Evolutionary conservation across 2,329 filamentous ascomycete species (phyloP), one percentile per base, ranked within the genome.

Genomic region (Arthrobotrys entomopaga): DNA sequence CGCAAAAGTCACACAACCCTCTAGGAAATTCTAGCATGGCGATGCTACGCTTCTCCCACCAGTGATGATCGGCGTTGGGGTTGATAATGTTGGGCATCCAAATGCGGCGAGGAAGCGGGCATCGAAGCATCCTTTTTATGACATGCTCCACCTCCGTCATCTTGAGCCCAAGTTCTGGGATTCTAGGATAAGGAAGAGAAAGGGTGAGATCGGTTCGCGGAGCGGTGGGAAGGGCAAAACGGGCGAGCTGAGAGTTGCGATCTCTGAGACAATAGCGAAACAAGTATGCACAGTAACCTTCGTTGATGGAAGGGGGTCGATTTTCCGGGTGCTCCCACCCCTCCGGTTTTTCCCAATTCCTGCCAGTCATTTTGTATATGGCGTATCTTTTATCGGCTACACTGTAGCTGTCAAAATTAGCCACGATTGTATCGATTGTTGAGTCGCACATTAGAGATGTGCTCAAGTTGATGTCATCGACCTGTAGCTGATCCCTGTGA

Each of bases 301-400:
- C 69, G 6, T 60, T 38, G n/a, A 48, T 4, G 3, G 48, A 48
- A 11, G 59, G 46, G 16, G 26, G 24, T 4, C 61, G 26, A 4
- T 26, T 49, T 11, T 66, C 22, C 0, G 69, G 69, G 6, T 73
- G 69, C 11, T 60, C 16, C 81, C 88, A 90, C 15, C 87, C 82
- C 2, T 82, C 80, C 50, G 83, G 81, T 38, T 82, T 82, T 1
- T 86, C 86, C 38, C 86, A 82, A 0, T 85, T 85, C 8, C 82
- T 83, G 59, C 87, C 85, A 22, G 89, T 88, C 78, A 94, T 88
- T 65, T 90, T 87, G 79, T 94, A 90, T 77, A 95, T 84, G 78
- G 95, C 91, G 40, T 85, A 49, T 58, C 56, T 16, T 42, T 73
- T 65, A 16, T 73, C 61, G 19, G 56, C 58, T 8, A 66, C 50